Evolutionary conservation across 441 rosid genomes (phyloP).

Genomic region (Biscutella laevigata): DNA sequence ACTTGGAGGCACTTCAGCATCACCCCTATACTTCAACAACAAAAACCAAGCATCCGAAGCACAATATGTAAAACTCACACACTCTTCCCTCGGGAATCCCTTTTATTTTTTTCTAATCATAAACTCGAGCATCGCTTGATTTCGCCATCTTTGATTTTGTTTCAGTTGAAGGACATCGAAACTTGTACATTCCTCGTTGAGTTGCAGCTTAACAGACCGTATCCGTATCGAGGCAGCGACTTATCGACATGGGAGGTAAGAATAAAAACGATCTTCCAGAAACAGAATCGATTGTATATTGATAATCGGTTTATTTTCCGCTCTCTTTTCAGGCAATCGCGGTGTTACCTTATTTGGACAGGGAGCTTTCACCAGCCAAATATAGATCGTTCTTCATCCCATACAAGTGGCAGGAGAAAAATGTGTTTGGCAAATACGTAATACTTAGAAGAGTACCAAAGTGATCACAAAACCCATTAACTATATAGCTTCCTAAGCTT

Average conservation of each 20-base stretch:
- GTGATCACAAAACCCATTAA: slow-evolving; percentile 11
- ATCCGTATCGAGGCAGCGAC: slow-evolving; percentile 62
- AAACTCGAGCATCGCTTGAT: background rate
- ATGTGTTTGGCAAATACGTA: slow-evolving; percentile 82
- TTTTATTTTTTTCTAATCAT: background rate
- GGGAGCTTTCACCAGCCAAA: slow-evolving; percentile 77
- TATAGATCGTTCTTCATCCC: slow-evolving; percentile 90
- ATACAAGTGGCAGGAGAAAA: slow-evolving; percentile 62
- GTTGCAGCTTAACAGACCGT: slow-evolving; percentile 75
- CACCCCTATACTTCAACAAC: slow-evolving; percentile 73
- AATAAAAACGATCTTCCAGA: background rate
- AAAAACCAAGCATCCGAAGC: slow-evolving; percentile 74
- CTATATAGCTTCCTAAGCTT: background rate
- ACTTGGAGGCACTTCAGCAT: slow-evolving; percentile 81
- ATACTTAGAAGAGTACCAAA: slow-evolving; percentile 43
- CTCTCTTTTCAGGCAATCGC: slow-evolving; percentile 50
- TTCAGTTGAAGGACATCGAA: slow-evolving; percentile 61
- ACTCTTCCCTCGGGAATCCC: background rate
- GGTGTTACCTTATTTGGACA: slow-evolving; percentile 73
- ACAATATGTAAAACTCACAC: slow-evolving; percentile 55
- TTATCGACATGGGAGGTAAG: slow-evolving; percentile 81
- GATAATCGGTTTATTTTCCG: background rate
- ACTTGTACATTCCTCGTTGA: slow-evolving; percentile 77
- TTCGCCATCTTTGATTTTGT: background rate
- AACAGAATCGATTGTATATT: background rate